phyloP scores from a whole-genome alignment of 1,284 basidiomycete species.

The Moesziomyces antarcticus region DNA sequence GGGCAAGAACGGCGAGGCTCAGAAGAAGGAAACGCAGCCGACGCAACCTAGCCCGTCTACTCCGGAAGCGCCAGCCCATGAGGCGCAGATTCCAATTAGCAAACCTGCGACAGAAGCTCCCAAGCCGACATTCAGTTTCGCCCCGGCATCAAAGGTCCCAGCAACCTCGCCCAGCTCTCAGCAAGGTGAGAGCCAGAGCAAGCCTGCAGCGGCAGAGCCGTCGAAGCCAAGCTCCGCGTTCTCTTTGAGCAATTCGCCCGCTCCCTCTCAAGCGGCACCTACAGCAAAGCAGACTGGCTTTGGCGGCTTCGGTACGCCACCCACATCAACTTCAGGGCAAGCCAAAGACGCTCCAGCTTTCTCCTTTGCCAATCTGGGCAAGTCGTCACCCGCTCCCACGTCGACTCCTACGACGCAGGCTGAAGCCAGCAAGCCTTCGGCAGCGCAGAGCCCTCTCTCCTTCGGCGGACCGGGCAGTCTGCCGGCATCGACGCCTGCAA shows the following conservation, averaged over 20 bases:
- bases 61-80: background rate
- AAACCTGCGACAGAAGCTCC: background rate
- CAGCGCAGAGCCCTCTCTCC: background rate
- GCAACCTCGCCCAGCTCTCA: slow-evolving; percentile 9
- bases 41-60: background rate
- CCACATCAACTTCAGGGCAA: slow-evolving; percentile 9
- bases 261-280: slow-evolving; percentile 4
- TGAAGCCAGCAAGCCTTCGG: background rate
- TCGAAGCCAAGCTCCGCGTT: slow-evolving; percentile 13
- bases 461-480: slow-evolving; percentile 1
- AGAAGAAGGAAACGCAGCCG: background rate
- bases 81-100: background rate
- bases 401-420: slow-evolving; percentile 1
- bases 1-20: slow-evolving; percentile 1
- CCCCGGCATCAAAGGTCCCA: slow-evolving; percentile 5
- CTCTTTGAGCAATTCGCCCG: slow-evolving; percentile 19
- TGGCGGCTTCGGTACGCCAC: slow-evolving; percentile 13
- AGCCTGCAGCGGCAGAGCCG: background rate
- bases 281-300: slow-evolving; percentile 7
- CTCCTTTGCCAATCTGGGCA: slow-evolving; percentile 29
- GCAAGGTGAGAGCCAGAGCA: slow-evolving; percentile 2
- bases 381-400: slow-evolving; percentile 1
- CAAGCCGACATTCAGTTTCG: slow-evolving; percentile 30
- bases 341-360: slow-evolving; percentile 18
- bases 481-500: slow-evolving; percentile 12